phyloP scores from a whole-genome alignment of 805 yeast genomes.

The Candida lessepsii region DNA sequence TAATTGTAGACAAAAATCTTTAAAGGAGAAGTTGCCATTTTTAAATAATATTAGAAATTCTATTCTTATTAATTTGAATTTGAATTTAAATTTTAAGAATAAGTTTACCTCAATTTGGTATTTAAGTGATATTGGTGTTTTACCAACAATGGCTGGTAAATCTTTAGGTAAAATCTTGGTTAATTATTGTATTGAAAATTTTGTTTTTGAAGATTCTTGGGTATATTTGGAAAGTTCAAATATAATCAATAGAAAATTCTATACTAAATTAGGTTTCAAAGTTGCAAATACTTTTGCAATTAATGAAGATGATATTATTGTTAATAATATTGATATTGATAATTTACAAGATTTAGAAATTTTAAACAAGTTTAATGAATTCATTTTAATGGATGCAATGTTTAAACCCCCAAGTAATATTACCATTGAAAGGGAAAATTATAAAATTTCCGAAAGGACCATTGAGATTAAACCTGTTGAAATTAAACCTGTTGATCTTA shows the following conservation, averaged over 20 bases:
- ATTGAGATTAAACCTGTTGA: neutral
- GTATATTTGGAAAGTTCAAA: constrained; percentile 58
- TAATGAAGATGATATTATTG: constrained; percentile 18
- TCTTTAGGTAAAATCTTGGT: constrained; percentile 55
- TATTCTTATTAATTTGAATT: constrained; percentile 39
- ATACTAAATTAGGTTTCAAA: constrained; percentile 52
- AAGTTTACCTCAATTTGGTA: constrained; percentile 50
- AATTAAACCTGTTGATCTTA: neutral
- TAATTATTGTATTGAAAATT: constrained; percentile 49
- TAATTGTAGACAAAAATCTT: constrained; percentile 49
- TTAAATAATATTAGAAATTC: constrained; percentile 44
- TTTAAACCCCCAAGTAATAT: constrained; percentile 18
- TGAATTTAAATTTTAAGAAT: constrained; percentile 23
- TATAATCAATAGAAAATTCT: constrained; percentile 51
- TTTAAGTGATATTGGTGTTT: constrained; percentile 56
- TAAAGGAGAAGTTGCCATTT: constrained; percentile 49
- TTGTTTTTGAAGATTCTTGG: constrained; percentile 32
- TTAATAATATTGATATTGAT: constrained; percentile 16
- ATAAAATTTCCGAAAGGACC: constrained; percentile 10
- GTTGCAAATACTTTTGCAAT: constrained; percentile 32
- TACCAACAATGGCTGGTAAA: constrained; percentile 57
- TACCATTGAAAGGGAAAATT: constrained; percentile 10
- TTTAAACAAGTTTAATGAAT: constrained; percentile 14
- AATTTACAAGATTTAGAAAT: constrained; percentile 13
- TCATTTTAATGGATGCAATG: constrained; percentile 22